Percentiles rank a stretch among this genome's conserved stretches.
Evolutionary conservation across 495 filamentous ascomycete species (phyloP).

Genomic region (Daldinia vernicosa): DNA sequence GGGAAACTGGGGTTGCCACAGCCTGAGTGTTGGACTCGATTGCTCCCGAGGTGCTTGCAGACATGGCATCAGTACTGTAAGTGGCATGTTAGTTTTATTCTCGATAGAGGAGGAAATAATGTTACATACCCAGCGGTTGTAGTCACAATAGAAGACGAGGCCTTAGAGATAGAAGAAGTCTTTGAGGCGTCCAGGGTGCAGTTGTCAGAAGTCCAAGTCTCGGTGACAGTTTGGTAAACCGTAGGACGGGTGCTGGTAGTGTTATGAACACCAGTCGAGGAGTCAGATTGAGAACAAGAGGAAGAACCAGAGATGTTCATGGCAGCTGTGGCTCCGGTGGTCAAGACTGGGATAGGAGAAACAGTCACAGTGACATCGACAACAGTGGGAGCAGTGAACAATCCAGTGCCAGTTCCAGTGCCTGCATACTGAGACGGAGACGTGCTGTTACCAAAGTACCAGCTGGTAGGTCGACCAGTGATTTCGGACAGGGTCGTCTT

Average conservation of each 20-base stretch:
- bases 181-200: conserved; percentile 16
- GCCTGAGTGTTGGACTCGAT: not conserved
- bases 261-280: not conserved
- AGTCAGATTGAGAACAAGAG: not conserved
- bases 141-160: not conserved
- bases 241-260: conserved; percentile 10
- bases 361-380: conserved; percentile 30
- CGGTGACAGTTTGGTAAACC: conserved; percentile 10
- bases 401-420: not conserved
- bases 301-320: conserved; percentile 16
- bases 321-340: conserved; percentile 22
- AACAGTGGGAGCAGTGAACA: not conserved
- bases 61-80: conserved; percentile 13
- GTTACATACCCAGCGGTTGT: conserved; percentile 31
- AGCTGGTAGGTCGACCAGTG: not conserved
- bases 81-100: conserved; percentile 18
- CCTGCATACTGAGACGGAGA: conserved; percentile 2
- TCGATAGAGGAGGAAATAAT: not conserved
- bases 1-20: not conserved
- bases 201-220: conserved; percentile 26
- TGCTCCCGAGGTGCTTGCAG: not conserved
- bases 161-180: not conserved
- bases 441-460: conserved; percentile 1
- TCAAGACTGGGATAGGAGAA: conserved; percentile 12
- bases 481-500: not conserved